Base-by-base conservation (phyloP, 805 yeast species). In the Pichia membranifaciens region DNA sequence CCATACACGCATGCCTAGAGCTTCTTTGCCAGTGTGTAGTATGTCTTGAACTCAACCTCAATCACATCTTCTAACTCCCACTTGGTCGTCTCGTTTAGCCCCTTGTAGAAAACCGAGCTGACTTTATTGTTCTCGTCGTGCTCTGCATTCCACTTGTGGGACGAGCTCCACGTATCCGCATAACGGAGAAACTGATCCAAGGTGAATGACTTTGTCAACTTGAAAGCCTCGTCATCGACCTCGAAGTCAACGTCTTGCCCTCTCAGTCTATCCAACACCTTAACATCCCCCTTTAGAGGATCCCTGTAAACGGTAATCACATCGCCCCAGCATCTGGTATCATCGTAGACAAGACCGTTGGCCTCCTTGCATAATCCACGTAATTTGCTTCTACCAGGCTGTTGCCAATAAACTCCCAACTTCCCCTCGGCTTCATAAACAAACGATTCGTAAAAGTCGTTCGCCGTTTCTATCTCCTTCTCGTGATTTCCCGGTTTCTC, bases 401-500 rank as follows among this genome's bases (percentile, higher is more conserved):
- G 84, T 56, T 87, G 85, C 97, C 97, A 90, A 59, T 78, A 78
- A 0, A 81, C 80, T 0, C 90, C 90, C 40, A 84, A 60, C 38
- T 58, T 67, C 2, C 62, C 58, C 0, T 74, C 69, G 41, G 67
- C 68, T 23, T 69, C 71, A 52, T 76, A 76, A 5, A 66, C 68
- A 42, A 69, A 63, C 37, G 70, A 64, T 38, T 62, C 56, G 42
- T 78, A 72, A 6, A 83, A 60, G 36, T 72, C 69, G 52, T 84
- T 81, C 15, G 47, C 41, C 4, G 9, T 22, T 8, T 34, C 15
- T 16, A 40, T 37, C 10, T 25, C 29, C 9, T 18, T 18, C 5
- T 37, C 44, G n/a, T 22, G 13, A 8, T 38, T 33, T 3, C 31
- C 12, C 10, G 37, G 18, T 15, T 15, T 22, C 1, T 85, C 82